Evolutionary conservation across 306 rosid genomes (phyloP).

Genomic region (Quercus ilex): DNA sequence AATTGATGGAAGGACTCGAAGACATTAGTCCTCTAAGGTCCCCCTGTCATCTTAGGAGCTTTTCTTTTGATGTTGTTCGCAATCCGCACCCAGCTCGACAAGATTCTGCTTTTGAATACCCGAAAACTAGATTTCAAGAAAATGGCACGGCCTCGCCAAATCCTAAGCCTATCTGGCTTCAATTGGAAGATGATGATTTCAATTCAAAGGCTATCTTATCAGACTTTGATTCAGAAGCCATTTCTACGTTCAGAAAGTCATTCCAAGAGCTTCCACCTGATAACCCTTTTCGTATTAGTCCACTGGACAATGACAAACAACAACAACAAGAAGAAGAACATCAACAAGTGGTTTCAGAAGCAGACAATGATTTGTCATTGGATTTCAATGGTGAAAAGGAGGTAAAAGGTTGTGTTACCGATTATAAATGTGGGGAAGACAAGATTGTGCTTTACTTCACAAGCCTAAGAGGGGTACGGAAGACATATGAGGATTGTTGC

Average conservation of each 20-base stretch:
- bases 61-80: constrained; percentile 56
- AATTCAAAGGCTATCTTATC: constrained; percentile 26
- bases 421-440: constrained; percentile 33
- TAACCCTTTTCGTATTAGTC: constrained; percentile 18
- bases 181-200: constrained; percentile 18
- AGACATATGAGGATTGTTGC: constrained; percentile 89
- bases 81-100: neutral
- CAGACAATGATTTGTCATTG: constrained; percentile 8
- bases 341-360: neutral
- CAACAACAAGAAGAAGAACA: neutral
- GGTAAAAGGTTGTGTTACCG: constrained; percentile 4
- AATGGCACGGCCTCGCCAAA: constrained; percentile 19
- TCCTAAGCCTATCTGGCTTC: constrained; percentile 52
- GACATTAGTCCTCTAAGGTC: constrained; percentile 64
- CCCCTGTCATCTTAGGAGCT: constrained; percentile 52
- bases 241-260: constrained; percentile 51
- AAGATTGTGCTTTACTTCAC: constrained; percentile 72
- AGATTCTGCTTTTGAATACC: constrained; percentile 30
- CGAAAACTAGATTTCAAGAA: constrained; percentile 26
- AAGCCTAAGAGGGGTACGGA: constrained; percentile 73
- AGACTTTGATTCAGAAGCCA: constrained; percentile 48
- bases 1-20: constrained; percentile 95
- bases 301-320: constrained; percentile 8
- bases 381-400: constrained; percentile 18
- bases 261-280: constrained; percentile 34